phyloP scores from a whole-genome alignment of 2,329 filamentous ascomycete genomes.

The Hortaea sp. region DNA sequence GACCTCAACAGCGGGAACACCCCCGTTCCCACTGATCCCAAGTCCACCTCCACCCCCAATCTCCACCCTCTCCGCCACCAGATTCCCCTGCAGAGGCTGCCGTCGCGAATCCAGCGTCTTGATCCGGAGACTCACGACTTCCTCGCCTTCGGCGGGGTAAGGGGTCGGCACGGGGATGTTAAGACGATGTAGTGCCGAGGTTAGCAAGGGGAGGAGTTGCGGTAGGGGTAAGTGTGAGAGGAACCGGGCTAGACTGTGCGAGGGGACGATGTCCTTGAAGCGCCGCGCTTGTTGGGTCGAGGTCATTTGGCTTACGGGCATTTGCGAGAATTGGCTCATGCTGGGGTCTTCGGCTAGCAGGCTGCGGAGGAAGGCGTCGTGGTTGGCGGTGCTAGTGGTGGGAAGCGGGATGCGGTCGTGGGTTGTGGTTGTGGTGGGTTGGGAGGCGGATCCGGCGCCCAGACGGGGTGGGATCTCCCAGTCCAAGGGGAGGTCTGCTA shows the following conservation, averaged over 20 bases:
- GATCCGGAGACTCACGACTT: constrained; percentile 52
- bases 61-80: constrained; percentile 57
- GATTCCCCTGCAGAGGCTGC: constrained; percentile 64
- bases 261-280: constrained; percentile 85
- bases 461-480: constrained; percentile 69
- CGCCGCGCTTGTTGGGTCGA: constrained; percentile 80
- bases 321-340: constrained; percentile 64
- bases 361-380: constrained; percentile 36
- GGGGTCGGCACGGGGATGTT: constrained; percentile 60
- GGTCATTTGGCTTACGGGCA: constrained; percentile 56
- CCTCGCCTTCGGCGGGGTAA: constrained; percentile 30
- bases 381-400: neutral
- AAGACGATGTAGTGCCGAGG: constrained; percentile 72
- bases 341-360: constrained; percentile 76
- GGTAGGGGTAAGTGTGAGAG: constrained; percentile 69
- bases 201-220: constrained; percentile 68
- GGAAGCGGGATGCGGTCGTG: neutral
- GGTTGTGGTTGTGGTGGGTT: constrained; percentile 11
- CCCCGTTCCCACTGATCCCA: constrained; percentile 33
- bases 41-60: no score
- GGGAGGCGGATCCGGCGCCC: constrained; percentile 26
- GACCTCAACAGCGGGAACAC: constrained; percentile 63
- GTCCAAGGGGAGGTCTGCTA: constrained; percentile 64
- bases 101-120: constrained; percentile 62
- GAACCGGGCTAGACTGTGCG: constrained; percentile 81